Percentiles rank a stretch among this genome's conserved stretches.
phyloP scores from a whole-genome alignment of 768 basidiomycete genomes.

The Trametes meyenii region DNA sequence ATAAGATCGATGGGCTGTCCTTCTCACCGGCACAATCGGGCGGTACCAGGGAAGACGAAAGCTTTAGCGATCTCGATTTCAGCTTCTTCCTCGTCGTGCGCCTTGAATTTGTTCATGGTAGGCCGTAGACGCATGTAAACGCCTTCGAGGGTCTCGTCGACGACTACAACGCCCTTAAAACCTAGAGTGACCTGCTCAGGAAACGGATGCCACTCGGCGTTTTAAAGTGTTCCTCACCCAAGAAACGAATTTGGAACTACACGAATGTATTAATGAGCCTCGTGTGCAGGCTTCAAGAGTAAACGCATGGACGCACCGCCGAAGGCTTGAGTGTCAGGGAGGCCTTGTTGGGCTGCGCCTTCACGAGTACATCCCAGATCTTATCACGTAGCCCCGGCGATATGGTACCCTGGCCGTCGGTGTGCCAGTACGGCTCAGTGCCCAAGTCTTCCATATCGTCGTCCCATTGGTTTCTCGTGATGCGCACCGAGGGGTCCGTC shows the following conservation, averaged over 20 bases:
- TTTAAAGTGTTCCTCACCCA: constrained; percentile 43
- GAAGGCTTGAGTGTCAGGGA: constrained; percentile 50
- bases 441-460: constrained; percentile 56
- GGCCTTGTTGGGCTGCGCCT: constrained; percentile 38
- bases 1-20: background rate
- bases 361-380: constrained; percentile 60
- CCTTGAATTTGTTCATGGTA: constrained; percentile 77
- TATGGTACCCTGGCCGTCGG: constrained; percentile 82
- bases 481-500: constrained; percentile 69
- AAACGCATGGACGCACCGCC: constrained; percentile 49
- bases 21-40: constrained; percentile 72
- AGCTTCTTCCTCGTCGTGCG: constrained; percentile 44
- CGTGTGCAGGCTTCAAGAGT: constrained; percentile 1
- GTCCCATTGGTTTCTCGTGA: constrained; percentile 61
- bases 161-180: constrained; percentile 78
- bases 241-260: constrained; percentile 77
- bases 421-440: constrained; percentile 48
- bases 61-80: constrained; percentile 74
- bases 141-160: constrained; percentile 59
- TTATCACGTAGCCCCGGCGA: constrained; percentile 54
- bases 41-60: constrained; percentile 58
- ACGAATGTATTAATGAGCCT: background rate
- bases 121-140: constrained; percentile 67
- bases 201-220: background rate
- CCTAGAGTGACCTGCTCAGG: constrained; percentile 11